Conservation (phyloP, 2,329 filamentous ascomycete species). For the Cytospora paraplurivora region DNA sequence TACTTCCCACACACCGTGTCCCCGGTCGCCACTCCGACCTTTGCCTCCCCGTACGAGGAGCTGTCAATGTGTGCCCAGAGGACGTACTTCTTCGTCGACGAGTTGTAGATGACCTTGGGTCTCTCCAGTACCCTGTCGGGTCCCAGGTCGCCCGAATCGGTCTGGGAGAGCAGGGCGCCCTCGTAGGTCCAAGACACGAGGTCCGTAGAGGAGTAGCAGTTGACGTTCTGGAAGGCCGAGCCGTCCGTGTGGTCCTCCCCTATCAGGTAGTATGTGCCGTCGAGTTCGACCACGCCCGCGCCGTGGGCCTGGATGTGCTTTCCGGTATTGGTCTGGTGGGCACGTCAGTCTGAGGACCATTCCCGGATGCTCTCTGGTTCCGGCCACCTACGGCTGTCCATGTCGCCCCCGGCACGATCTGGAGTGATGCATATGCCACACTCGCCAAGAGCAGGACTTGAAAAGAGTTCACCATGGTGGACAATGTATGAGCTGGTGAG, state of each 20-base stretch:
- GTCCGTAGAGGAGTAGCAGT: slow-evolving; percentile 67
- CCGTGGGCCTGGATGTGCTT: slow-evolving; percentile 69
- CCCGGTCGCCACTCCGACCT: slow-evolving; percentile 63
- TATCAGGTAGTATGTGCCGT: slow-evolving; percentile 65
- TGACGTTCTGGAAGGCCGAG: slow-evolving; percentile 64
- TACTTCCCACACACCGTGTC: slow-evolving; percentile 64
- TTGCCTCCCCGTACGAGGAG: slow-evolving; percentile 62
- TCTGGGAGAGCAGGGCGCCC: slow-evolving; percentile 58
- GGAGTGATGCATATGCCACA: slow-evolving; percentile 34
- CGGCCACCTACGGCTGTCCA: slow-evolving; percentile 34
- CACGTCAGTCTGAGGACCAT: neutral
- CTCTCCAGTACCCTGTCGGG: slow-evolving; percentile 65
- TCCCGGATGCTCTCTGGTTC: neutral
- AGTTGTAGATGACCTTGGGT: slow-evolving; percentile 70
- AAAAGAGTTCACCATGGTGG: slow-evolving; percentile 26
- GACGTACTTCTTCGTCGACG: slow-evolving; percentile 62
- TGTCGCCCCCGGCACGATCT: slow-evolving; percentile 37
- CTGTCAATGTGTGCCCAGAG: slow-evolving; percentile 70
- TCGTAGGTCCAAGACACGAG: slow-evolving; percentile 65
- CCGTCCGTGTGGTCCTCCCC: slow-evolving; percentile 70
- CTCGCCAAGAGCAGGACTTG: slow-evolving; percentile 31
- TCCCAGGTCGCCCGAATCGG: slow-evolving; percentile 58
- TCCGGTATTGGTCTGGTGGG: slow-evolving; percentile 30
- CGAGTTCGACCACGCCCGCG: slow-evolving; percentile 61
- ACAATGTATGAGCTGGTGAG: too few relatives aligned